A percentile compares a stretch with the other conserved stretches of the same genome.
Conservation (phyloP, 1,139 yeast species). For the Saccharomycopsis hybrid region DNA sequence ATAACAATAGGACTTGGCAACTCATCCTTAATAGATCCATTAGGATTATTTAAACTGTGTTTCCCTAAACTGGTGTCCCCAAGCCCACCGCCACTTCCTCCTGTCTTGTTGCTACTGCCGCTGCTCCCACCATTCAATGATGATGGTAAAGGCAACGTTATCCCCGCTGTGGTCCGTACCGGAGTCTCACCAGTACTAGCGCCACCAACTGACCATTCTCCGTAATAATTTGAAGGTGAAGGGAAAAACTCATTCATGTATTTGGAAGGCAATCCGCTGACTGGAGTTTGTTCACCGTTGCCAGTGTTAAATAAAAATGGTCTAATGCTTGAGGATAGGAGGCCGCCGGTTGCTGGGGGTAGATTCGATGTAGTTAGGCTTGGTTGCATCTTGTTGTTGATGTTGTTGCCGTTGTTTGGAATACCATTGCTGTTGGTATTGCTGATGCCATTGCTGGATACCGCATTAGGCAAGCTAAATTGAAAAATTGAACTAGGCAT, state of each 20-base stretch:
- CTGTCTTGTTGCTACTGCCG: constrained; percentile 22
- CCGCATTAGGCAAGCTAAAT: constrained; percentile 21
- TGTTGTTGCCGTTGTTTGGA: constrained; percentile 17
- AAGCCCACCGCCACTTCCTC: too few species aligned
- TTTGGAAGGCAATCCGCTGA: constrained; percentile 37
- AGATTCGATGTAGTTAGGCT: constrained; percentile 15
- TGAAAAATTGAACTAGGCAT: constrained; percentile 26
- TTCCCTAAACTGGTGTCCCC: constrained; percentile 29
- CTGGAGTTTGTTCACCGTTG: constrained; percentile 44
- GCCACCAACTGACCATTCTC: constrained; percentile 19
- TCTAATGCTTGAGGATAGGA: constrained; percentile 19
- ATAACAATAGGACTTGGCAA: constrained; percentile 20
- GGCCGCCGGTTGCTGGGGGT: constrained; percentile 21
- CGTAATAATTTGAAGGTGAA: constrained; percentile 44
- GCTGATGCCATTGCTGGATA: constrained; percentile 22
- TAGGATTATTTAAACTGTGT: constrained; percentile 20
- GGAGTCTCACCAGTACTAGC: constrained; percentile 15
- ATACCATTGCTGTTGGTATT: constrained; percentile 4
- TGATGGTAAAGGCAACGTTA: constrained; percentile 15
- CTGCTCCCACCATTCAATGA: constrained; percentile 27
- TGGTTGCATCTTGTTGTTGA: constrained; percentile 14
- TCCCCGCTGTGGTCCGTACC: constrained; percentile 10
- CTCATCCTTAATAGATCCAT: constrained; percentile 20
- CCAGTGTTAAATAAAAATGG: constrained; percentile 20
- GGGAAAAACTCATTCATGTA: constrained; percentile 52